Evolutionary conservation across 73 alveolate species (phyloP).

Genomic region (Urostyla sp.): DNA sequence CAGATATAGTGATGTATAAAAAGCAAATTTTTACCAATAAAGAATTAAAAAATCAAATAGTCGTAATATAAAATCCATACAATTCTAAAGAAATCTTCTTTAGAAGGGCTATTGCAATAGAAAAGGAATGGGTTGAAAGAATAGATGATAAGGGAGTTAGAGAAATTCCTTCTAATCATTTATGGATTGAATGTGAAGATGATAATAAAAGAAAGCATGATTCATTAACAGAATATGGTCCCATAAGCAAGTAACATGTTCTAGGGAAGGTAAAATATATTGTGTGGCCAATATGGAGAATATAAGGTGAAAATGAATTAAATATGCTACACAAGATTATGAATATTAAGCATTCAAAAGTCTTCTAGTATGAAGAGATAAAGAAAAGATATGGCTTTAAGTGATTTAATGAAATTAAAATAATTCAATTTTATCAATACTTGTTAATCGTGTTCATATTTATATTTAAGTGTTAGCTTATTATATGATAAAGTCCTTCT

Average conservation of each 20-base stretch:
- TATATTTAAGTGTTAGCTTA: not conserved
- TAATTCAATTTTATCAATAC: constrained; percentile 15
- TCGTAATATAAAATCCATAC: constrained; percentile 48
- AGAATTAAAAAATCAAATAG: not conserved
- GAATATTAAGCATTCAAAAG: constrained; percentile 44
- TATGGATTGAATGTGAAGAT: constrained; percentile 55
- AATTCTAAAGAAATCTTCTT: not conserved
- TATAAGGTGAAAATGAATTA: not conserved
- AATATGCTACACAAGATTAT: constrained; percentile 9
- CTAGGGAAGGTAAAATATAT: constrained; percentile 34
- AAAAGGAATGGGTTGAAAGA: constrained; percentile 49
- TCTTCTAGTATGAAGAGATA: constrained; percentile 3
- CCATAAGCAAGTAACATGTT: constrained; percentile 20
- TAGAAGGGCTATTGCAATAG: constrained; percentile 48
- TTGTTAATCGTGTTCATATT: constrained; percentile 11
- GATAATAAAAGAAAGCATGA: constrained; percentile 19
- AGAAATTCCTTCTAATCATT: constrained; percentile 47
- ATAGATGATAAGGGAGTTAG: constrained; percentile 60
- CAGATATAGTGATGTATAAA: constrained; percentile 24
- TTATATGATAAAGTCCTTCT: constrained; percentile 15
- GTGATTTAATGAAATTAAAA: not conserved
- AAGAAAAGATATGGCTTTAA: constrained; percentile 13
- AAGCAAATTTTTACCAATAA: not conserved
- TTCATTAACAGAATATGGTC: constrained; percentile 46
- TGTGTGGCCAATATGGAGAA: constrained; percentile 64